phyloP scores from a whole-genome alignment of 495 filamentous ascomycete genomes.

The Cercophora sp. region DNA sequence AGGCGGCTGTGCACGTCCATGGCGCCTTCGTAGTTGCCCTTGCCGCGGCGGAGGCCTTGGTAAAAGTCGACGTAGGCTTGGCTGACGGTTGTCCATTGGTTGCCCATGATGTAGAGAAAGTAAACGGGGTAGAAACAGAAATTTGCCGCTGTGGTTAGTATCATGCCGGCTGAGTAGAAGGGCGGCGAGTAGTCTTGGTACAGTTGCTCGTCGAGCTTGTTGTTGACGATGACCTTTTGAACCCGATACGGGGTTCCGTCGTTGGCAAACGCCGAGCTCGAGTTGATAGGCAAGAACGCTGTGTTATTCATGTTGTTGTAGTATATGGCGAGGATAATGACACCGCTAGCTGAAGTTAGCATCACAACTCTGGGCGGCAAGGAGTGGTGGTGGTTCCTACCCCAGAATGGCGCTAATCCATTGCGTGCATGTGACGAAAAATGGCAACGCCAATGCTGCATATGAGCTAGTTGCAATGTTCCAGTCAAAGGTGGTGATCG shows the following conservation, averaged over 20 bases:
- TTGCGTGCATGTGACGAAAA: constrained; percentile 30
- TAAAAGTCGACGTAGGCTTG: constrained; percentile 31
- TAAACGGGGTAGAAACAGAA: constrained; percentile 57
- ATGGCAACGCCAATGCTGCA: constrained; percentile 31
- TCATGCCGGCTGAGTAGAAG: constrained; percentile 59
- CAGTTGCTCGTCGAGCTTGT: constrained; percentile 44
- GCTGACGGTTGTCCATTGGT: constrained; percentile 44
- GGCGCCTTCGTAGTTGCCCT: constrained; percentile 44
- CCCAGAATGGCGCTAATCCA: constrained; percentile 23
- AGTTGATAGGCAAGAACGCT: constrained; percentile 51
- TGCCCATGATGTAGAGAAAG: constrained; percentile 52
- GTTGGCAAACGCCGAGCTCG: constrained; percentile 50
- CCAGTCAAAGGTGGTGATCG: constrained; percentile 34
- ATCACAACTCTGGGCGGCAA: no score
- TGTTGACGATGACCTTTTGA: constrained; percentile 45
- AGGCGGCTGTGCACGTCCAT: constrained; percentile 59
- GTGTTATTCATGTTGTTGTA: constrained; percentile 48
- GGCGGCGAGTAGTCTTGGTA: constrained; percentile 57
- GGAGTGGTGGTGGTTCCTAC: no score
- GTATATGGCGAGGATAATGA: constrained; percentile 50
- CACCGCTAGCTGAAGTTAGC: no score
- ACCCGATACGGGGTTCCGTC: constrained; percentile 50
- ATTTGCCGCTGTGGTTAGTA: constrained; percentile 53
- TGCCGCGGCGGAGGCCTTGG: constrained; percentile 46
- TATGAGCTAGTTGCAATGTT: constrained; percentile 30